A percentile compares a stretch with the other conserved stretches of the same genome.
Conservation (phyloP, 768 basidiomycete species). For the Lactarius tabidus region DNA sequence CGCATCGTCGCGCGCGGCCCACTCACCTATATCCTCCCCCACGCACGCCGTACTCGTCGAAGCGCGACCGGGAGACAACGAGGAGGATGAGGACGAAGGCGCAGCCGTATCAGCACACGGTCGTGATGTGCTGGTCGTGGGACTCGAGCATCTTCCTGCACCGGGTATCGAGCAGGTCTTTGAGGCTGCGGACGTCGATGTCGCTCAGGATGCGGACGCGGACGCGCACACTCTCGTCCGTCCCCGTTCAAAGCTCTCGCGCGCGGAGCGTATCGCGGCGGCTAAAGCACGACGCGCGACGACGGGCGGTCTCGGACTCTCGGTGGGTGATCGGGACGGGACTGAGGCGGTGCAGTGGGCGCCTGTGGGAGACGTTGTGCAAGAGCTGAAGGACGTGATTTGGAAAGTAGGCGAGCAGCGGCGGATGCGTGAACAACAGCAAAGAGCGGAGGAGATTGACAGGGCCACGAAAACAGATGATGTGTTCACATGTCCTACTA, state of each 20-base stretch:
- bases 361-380: conserved; percentile 73
- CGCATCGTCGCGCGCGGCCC: conserved; percentile 31
- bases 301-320: conserved; percentile 29
- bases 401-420: conserved; percentile 78
- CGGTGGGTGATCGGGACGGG: conserved; percentile 23
- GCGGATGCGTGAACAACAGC: conserved; percentile 32
- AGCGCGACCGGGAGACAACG: neutral
- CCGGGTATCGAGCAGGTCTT: conserved; percentile 81
- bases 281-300: conserved; percentile 52
- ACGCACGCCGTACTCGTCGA: conserved; percentile 32
- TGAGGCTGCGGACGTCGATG: conserved; percentile 55
- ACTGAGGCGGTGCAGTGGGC: conserved; percentile 52
- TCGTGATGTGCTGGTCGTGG: conserved; percentile 53
- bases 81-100: neutral
- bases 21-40: neutral
- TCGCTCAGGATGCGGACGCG: conserved; percentile 57
- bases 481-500: conserved; percentile 10
- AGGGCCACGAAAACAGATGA: neutral
- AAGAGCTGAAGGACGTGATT: conserved; percentile 82
- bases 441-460: conserved; percentile 16
- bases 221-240: conserved; percentile 38
- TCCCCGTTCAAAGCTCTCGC: conserved; percentile 59
- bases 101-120: conserved; percentile 34
- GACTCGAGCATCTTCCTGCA: conserved; percentile 53
- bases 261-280: conserved; percentile 70